Evolutionary conservation across 176 grass and related monocot species (phyloP), one percentile per base, ranked within the genome.

Genomic region (Alopecurus myosuroides): DNA sequence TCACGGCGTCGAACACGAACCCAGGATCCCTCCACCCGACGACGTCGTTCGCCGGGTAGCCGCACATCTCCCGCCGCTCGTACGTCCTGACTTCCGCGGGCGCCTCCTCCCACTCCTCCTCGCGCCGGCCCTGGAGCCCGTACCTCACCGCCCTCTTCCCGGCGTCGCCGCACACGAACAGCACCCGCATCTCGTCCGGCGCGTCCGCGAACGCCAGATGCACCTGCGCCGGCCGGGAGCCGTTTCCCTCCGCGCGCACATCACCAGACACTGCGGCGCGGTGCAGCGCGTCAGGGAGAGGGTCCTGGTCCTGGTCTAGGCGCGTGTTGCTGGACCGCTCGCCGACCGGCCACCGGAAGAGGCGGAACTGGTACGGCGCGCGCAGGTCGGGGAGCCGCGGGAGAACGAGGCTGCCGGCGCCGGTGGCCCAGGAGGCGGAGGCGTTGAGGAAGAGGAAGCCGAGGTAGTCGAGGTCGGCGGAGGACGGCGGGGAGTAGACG

Each of bases 11-110:
- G 80, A 93, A 94, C 77, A 95, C 90, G 85, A 95, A 98, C 17
- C 96, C 96, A 2, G 93, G 95, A 95, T 98, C 91, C 58, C 96
- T 93, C 96, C 96, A 98, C 22, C 67, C 93, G 28, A 95, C 84
- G 86, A 31, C 83, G 62, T 72, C 40, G 81, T 98, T 98, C 5
- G 91, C 96, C 69, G 89, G 93, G 45, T 11, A 71, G 65, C 90
- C 91, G n/a, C 96, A 98, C 96, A 98, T 98, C 60, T 98, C 36
- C 9, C 66, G 36, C 20, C 66, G 66, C 66, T 70, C 66, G 66
- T 70, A 70, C 66, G 66, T 70, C 11, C 66, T 70, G 19, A 87
- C 70, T 74, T n/a, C n/a, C n/a, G n/a, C n/a, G n/a, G n/a, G n/a
- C n/a, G n/a, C n/a, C n/a, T n/a, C n/a, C n/a, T n/a, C n/a, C n/a